phyloP scores from a whole-genome alignment of 2,329 filamentous ascomycete genomes.

The Pyricularia sp. region DNA sequence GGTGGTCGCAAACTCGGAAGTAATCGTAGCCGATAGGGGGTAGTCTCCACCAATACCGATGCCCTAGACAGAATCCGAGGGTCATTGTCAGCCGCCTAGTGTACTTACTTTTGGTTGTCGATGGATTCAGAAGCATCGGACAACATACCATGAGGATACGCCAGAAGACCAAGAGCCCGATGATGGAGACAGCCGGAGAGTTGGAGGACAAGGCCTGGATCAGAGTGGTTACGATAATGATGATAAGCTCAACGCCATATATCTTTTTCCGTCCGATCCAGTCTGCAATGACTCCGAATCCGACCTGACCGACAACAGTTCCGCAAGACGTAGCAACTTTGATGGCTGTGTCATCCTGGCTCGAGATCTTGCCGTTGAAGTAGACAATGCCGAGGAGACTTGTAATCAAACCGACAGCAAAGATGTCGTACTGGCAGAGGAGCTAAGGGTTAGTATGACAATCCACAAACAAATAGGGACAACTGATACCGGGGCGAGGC shows the following conservation, averaged over 20 bases:
- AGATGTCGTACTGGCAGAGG: conserved; percentile 56
- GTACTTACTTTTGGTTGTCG: not conserved
- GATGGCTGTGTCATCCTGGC: conserved; percentile 66
- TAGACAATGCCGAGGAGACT: conserved; percentile 74
- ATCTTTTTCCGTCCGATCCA: conserved; percentile 37
- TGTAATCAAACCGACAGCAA: conserved; percentile 64
- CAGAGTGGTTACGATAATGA: conserved; percentile 72
- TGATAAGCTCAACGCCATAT: conserved; percentile 68
- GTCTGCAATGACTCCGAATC: conserved; percentile 73
- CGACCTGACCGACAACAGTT: conserved; percentile 73
- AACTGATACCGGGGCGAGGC: not conserved
- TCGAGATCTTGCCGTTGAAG: conserved; percentile 54
- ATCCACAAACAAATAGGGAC: too few relatives aligned
- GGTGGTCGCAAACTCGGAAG: conserved; percentile 78
- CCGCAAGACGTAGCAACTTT: conserved; percentile 79
- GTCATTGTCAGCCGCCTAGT: not conserved
- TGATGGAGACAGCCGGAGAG: conserved; percentile 52
- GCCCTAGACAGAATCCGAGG: conserved; percentile 18
- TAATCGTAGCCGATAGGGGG: conserved; percentile 74
- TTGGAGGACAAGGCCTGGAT: conserved; percentile 58
- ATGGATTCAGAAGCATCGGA: not conserved
- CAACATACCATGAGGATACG: conserved; percentile 57
- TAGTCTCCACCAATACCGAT: conserved; percentile 71
- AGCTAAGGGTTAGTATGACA: too few relatives aligned
- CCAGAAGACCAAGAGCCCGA: conserved; percentile 70